Percentiles rank a stretch among this genome's conserved stretches.
Conservation (phyloP, 129 eudicot species). For the Centrapalus pauciflorus region DNA sequence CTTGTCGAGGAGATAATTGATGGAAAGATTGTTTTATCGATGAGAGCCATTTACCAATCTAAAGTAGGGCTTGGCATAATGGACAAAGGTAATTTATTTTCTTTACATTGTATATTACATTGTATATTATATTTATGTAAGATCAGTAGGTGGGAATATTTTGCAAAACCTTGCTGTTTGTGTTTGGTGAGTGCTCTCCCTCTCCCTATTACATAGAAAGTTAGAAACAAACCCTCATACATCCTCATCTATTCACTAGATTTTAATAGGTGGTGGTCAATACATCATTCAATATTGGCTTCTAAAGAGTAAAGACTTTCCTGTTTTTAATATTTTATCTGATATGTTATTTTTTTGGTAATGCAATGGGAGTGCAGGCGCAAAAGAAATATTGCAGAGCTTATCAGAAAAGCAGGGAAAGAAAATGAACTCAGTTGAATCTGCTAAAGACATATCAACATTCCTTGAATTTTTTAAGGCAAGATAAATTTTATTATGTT, state of each 20-base stretch:
- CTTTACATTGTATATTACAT: not conserved
- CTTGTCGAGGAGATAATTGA: constrained; percentile 88
- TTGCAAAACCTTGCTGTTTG: constrained; percentile 1
- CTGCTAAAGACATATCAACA: constrained; percentile 70
- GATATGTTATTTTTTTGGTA: not conserved
- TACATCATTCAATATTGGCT: not conserved
- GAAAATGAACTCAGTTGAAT: constrained; percentile 82
- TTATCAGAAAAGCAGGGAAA: constrained; percentile 89
- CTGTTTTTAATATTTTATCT: not conserved
- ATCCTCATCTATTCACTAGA: not conserved
- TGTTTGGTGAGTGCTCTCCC: not conserved
- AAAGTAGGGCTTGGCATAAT: constrained; percentile 78
- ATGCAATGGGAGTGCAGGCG: constrained; percentile 54
- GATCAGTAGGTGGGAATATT: not conserved
- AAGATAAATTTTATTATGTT: constrained; percentile 16
- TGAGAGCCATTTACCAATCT: constrained; percentile 93
- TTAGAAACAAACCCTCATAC: not conserved
- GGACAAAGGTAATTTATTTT: constrained; percentile 58
- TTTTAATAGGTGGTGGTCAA: not conserved
- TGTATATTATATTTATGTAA: not conserved
- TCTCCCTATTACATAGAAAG: not conserved
- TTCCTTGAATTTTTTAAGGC: constrained; percentile 69
- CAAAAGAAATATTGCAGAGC: constrained; percentile 72
- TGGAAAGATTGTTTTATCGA: constrained; percentile 76
- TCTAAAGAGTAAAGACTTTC: no score